Evolutionary conservation across 1,139 yeast genomes (phyloP).

Genomic region (Suhomyces ambrosiae): DNA sequence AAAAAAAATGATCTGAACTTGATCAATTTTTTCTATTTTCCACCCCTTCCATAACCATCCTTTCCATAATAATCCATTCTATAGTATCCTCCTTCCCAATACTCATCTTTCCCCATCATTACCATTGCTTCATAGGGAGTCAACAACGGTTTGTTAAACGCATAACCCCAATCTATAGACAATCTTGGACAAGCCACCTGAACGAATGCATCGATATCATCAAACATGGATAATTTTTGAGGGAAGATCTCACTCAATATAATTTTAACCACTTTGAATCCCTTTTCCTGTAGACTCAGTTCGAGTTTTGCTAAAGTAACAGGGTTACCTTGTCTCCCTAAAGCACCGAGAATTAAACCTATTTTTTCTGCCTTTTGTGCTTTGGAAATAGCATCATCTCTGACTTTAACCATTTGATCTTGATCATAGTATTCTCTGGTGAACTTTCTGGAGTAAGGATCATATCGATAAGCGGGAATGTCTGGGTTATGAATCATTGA

Average conservation of each 20-base stretch:
- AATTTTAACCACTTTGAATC: slow-evolving; percentile 75
- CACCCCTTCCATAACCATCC: slow-evolving; percentile 93
- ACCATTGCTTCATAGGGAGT: slow-evolving; percentile 98
- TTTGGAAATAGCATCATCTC: slow-evolving; percentile 68
- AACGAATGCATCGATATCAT: slow-evolving; percentile 90
- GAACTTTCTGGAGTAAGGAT: slow-evolving; percentile 90
- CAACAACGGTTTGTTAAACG: slow-evolving; percentile 84
- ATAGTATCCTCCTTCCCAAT: slow-evolving; percentile 67
- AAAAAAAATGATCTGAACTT: too few species aligned
- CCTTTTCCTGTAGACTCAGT: slow-evolving; percentile 49
- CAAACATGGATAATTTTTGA: slow-evolving; percentile 88
- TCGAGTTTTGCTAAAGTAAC: slow-evolving; percentile 71
- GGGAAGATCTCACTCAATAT: slow-evolving; percentile 93
- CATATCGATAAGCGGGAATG: slow-evolving; percentile 89
- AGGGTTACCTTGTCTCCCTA: slow-evolving; percentile 95
- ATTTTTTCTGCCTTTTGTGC: slow-evolving; percentile 64
- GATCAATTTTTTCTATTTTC: too few species aligned
- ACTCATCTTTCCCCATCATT: slow-evolving; percentile 68
- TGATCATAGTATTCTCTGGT: slow-evolving; percentile 89
- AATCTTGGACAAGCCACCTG: slow-evolving; percentile 98
- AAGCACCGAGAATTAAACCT: slow-evolving; percentile 90
- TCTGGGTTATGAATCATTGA: slow-evolving; percentile 97
- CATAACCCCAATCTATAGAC: slow-evolving; percentile 99
- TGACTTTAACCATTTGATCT: slow-evolving; percentile 70
- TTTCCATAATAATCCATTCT: slow-evolving; percentile 96